Conservation (phyloP, 2,329 filamentous ascomycete genomes). For the Fusarium staphyleae region DNA sequence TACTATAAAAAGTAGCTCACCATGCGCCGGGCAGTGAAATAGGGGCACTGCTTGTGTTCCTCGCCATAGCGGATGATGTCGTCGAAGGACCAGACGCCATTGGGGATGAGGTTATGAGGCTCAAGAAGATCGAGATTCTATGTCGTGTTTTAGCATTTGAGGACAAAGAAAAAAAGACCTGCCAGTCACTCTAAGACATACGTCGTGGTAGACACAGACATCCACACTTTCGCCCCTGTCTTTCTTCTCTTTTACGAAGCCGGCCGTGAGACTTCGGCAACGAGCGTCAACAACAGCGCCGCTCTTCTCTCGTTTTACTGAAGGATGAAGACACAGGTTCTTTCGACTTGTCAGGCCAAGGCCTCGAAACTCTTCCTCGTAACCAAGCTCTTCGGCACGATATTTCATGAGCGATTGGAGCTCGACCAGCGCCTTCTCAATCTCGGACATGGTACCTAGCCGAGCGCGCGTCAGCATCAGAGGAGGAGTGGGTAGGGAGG, state of each 20-base stretch:
- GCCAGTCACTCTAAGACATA: constrained; percentile 48
- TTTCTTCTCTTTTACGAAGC: constrained; percentile 98
- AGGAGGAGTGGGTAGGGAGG: not conserved
- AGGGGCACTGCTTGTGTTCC: constrained; percentile 95
- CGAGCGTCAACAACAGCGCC: constrained; percentile 93
- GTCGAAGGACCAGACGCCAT: constrained; percentile 95
- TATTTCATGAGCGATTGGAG: constrained; percentile 95
- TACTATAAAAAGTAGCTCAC: constrained; percentile 55
- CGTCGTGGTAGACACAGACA: constrained; percentile 93
- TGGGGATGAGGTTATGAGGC: constrained; percentile 91
- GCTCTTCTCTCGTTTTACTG: constrained; percentile 95
- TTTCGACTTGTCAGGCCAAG: constrained; percentile 95
- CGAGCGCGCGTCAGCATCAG: constrained; percentile 7
- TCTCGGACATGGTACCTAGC: constrained; percentile 93
- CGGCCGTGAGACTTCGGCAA: constrained; percentile 92
- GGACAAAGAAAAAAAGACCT: not conserved
- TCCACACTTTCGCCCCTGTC: constrained; percentile 94
- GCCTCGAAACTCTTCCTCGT: constrained; percentile 90
- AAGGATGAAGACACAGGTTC: constrained; percentile 94
- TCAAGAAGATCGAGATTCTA: constrained; percentile 93
- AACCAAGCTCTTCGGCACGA: constrained; percentile 84
- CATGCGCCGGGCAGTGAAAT: constrained; percentile 96
- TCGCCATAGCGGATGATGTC: constrained; percentile 89
- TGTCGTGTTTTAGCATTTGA: constrained; percentile 22
- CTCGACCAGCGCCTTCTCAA: constrained; percentile 95